phyloP scores from a whole-genome alignment of 768 basidiomycete species.

The Russula vinacea region DNA sequence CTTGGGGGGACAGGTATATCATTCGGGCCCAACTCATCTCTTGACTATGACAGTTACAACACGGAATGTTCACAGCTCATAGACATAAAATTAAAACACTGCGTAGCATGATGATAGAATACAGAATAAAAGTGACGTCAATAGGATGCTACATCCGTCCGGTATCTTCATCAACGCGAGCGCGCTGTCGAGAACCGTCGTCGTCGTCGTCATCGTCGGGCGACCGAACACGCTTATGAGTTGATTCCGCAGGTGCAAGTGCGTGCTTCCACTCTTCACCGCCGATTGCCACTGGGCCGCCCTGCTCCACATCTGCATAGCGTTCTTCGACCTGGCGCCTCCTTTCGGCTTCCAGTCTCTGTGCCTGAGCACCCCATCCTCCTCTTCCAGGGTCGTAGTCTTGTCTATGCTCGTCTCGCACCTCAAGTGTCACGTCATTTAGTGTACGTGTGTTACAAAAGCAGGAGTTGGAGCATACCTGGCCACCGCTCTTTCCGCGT shows the following conservation, averaged over 20 bases:
- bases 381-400: constrained; percentile 97
- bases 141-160: constrained; percentile 59
- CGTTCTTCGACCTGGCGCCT: constrained; percentile 82
- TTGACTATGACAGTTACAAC: constrained; percentile 36
- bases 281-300: constrained; percentile 76
- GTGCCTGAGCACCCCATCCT: constrained; percentile 88
- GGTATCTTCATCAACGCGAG: constrained; percentile 60
- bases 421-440: constrained; percentile 35
- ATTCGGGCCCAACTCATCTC: constrained; percentile 51
- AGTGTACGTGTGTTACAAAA: not conserved
- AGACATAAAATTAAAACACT: constrained; percentile 11
- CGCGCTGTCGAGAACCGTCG: constrained; percentile 55
- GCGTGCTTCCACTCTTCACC: constrained; percentile 83
- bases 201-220: constrained; percentile 81
- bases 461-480: constrained; percentile 43
- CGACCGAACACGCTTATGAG: constrained; percentile 67
- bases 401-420: constrained; percentile 93
- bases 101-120: constrained; percentile 20
- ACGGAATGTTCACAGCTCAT: constrained; percentile 17
- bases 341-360: constrained; percentile 67
- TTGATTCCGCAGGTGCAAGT: constrained; percentile 44
- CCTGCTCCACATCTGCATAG: constrained; percentile 77
- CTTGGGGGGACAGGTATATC: constrained; percentile 41
- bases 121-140: constrained; percentile 16
- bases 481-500: constrained; percentile 94